Evolutionary conservation across 148 eudicot genomes (phyloP).

Genomic region (Euryodendron excelsum): DNA sequence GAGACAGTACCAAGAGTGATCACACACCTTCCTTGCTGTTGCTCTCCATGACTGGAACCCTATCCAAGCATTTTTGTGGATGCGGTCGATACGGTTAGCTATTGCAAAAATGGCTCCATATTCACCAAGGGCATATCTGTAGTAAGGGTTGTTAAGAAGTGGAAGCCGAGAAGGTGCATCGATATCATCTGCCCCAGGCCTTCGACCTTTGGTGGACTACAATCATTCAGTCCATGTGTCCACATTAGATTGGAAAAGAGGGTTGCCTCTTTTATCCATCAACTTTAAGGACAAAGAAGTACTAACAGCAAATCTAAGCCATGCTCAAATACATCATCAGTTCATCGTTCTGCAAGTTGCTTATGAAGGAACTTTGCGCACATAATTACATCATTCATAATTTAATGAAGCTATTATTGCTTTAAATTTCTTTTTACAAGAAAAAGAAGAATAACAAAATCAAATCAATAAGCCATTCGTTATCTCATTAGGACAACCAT

Average conservation of each 20-base stretch:
- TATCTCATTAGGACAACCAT: neutral
- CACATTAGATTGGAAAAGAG: neutral
- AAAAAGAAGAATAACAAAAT: neutral
- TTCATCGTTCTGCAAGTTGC: neutral
- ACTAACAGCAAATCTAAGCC: neutral
- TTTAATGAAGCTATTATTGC: neutral
- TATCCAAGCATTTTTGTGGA: constrained; percentile 95
- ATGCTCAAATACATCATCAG: neutral
- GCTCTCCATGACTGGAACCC: constrained; percentile 97
- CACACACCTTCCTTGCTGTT: constrained; percentile 61
- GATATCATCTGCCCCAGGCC: constrained; percentile 71
- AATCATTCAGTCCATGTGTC: constrained; percentile 13
- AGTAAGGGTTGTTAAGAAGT: constrained; percentile 62
- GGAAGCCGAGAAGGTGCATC: constrained; percentile 92
- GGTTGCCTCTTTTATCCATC: neutral
- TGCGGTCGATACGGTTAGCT: constrained; percentile 72
- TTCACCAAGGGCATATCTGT: constrained; percentile 76
- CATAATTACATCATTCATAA: neutral
- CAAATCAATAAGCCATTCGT: neutral
- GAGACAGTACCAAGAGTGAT: neutral
- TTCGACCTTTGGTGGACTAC: constrained; percentile 72
- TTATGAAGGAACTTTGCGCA: neutral
- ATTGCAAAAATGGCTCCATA: constrained; percentile 84
- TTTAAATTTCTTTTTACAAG: too few relatives aligned
- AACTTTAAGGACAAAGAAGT: neutral